Base-by-base conservation (phyloP, 768 basidiomycete species). In the Multifurca ochricompacta region DNA sequence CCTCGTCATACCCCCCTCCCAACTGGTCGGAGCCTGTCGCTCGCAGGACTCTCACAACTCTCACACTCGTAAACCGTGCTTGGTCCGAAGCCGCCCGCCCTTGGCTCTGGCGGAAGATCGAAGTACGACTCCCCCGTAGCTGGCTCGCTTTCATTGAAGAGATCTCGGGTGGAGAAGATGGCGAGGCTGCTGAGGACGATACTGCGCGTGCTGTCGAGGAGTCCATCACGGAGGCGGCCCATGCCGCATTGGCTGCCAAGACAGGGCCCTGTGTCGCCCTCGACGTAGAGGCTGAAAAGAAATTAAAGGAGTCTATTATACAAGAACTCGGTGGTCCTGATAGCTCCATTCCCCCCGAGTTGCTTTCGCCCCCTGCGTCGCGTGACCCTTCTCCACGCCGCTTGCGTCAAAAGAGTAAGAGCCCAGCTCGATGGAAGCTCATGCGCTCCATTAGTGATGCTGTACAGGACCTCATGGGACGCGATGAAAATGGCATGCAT, bases 1-100 rank as follows among this genome's bases (percentile, higher is more conserved):
- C 89, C 0, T 84, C 87, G 0, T 81, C 89, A n/a, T 73, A 79
- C 57, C 90, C 89, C 0, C 74, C 83, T 1, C 71, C 79, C 14
- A 77, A 79, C 64, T 88, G 82, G 81, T 71, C 85, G 0, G 89
- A 91, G 59, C 73, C 79, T 5, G 62, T 81, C 28, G 74, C 80
- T 23, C 79, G 89, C 11, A 74, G 69, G 53, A 83, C 90, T 0
- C 74, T 93, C 19, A 74, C 79, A 5, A 81, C 69, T 61, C 81
- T 91, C 40, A 88, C 85, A 62, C 77, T 87, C 57, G 87, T 90
- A 39, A 87, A 82, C 63, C 85, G 74, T 63, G 75, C 80, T 3
- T 91, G 87, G 85, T 81, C 82, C 64, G 78, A 80, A 27, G 90
- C 87, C 1, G 87, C 90, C n/a, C 85, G 84, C 61, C 89, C 89